Conservation (phyloP, 1,139 yeast genomes). For the Neolecta irregularis region DNA sequence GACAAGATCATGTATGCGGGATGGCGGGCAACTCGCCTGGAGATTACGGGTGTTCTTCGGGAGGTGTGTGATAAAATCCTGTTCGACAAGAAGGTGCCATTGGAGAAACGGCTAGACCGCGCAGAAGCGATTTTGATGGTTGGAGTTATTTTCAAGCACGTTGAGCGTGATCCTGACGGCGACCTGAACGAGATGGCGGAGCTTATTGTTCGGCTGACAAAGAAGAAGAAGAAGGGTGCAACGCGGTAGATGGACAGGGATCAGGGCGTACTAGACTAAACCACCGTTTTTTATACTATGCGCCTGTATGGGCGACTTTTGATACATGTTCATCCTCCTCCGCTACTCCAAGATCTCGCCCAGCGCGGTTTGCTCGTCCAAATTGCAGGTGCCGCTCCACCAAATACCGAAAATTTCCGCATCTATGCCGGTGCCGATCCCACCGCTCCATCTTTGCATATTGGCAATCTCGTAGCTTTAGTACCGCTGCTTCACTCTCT, state of each 20-base stretch:
- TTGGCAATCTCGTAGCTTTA: constrained; percentile 80
- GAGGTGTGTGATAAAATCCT: constrained; percentile 72
- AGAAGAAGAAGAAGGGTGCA: constrained; percentile 49
- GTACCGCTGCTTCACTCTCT: constrained; percentile 73
- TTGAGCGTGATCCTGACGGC: constrained; percentile 67
- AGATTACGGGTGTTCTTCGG: constrained; percentile 74
- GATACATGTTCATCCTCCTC: too few species aligned
- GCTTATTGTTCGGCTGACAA: constrained; percentile 78
- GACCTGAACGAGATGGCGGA: constrained; percentile 87
- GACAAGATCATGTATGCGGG: constrained; percentile 91
- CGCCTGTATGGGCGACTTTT: too few species aligned
- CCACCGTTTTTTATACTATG: too few species aligned
- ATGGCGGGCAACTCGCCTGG: constrained; percentile 87
- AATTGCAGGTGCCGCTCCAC: too few species aligned
- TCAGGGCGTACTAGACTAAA: too few species aligned
- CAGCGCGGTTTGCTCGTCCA: too few species aligned
- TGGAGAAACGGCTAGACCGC: constrained; percentile 47
- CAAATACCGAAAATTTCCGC: too few species aligned
- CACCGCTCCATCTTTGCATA: constrained; percentile 72
- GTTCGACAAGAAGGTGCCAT: constrained; percentile 45
- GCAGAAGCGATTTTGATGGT: constrained; percentile 64
- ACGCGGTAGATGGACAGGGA: too few species aligned
- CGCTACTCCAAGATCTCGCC: too few species aligned
- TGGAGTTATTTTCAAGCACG: constrained; percentile 55
- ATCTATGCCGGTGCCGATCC: constrained; percentile 93